Evolutionary conservation across 2,329 filamentous ascomycete genomes (phyloP), one percentile per base, ranked within the genome.

Genomic region (Furcasterigmium sp.): DNA sequence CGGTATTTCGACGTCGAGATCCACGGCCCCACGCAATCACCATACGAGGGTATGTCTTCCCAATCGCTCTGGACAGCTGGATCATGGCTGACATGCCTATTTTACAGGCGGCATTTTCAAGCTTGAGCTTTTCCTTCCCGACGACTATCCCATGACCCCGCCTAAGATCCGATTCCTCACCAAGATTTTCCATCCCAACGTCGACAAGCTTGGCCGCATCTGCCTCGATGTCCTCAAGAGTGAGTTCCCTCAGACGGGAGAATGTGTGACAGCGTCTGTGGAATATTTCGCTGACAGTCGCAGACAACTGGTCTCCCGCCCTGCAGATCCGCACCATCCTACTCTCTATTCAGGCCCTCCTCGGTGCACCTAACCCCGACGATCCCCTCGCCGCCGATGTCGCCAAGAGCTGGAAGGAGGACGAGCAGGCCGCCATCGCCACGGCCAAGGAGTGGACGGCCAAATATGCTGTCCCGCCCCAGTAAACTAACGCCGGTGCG

Each of bases 181-280:
- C 56, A 96, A 95, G 71, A 97, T 98, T 65, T 98, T 97, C 69
- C 94, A 98, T 65, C 93, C 93, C 41, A 98, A 98, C 64, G 96
- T 98, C 55, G 93, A 98, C 65, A 94, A 94, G 68, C 81, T 98
- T 3, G 93, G 93, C 47, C 86, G 93, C 47, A 98, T 98, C 68
- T 98, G 94, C 62, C 72, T 98, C 39, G 93, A 98, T 62, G 93
- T 98, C 26, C 71, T 98, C 45, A 98, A 98, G 75, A 95, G 93
- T 95, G 72, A 55, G 79, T 55, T 35, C 32, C 8, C 4, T 8
- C 10, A 50, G 44, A 46, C 44, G 37, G 35, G 19, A 38, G 18
- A 32, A 5, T 32, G 29, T 29, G 39, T 13, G 5, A 8, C 14
- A 8, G 23, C 20, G 5, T 28, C 10, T 4, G n/a, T n/a, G n/a